Evolutionary conservation across 148 eudicot species (phyloP).

Genomic region (Beta vulgaris): DNA sequence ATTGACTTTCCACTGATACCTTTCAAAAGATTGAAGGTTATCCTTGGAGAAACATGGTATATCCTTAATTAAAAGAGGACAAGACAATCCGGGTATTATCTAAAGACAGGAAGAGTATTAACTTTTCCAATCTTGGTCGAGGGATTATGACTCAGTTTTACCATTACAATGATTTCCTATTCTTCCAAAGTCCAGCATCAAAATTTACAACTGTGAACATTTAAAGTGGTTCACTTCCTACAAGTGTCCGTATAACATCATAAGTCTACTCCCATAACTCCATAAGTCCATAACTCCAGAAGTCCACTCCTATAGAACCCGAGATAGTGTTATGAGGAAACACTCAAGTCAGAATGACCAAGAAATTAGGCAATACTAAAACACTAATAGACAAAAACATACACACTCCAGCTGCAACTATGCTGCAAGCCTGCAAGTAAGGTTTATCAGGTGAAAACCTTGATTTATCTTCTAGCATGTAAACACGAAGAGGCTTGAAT

Average conservation of each 20-base stretch:
- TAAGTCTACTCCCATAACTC: background rate
- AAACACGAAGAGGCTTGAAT: constrained; percentile 80
- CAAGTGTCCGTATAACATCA: background rate
- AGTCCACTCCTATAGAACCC: background rate
- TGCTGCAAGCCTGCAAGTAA: background rate
- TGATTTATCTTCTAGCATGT: constrained; percentile 85
- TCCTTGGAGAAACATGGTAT: background rate
- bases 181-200: background rate
- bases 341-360: background rate
- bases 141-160: too few relatives aligned
- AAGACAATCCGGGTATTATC: too few relatives aligned
- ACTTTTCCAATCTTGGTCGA: background rate
- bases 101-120: background rate
- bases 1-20: too few relatives aligned
- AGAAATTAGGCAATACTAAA: too few relatives aligned
- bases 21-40: too few relatives aligned
- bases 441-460: constrained; percentile 44
- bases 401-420: background rate
- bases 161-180: background rate
- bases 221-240: background rate
- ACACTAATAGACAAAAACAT: constrained; percentile 1
- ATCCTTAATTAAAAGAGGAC: background rate
- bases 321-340: background rate
- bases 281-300: too few relatives aligned
- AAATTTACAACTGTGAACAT: background rate